Base-by-base conservation (phyloP, 345 rosid species). In the Cardamine chenopodiifolia region DNA sequence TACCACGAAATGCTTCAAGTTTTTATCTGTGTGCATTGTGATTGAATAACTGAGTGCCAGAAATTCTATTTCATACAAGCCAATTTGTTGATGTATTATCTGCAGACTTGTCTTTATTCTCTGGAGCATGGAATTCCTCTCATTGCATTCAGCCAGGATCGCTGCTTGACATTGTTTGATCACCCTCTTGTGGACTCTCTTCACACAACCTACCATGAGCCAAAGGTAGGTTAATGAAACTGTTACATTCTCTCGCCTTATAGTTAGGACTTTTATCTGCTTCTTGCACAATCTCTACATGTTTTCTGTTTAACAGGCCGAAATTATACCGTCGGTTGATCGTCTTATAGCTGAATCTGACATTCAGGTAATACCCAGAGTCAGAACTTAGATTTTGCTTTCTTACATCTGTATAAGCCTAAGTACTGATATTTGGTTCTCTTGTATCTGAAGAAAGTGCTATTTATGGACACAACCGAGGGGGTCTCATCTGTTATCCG, bases 61-160 rank as follows among this genome's bases (percentile, higher is more conserved):
- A n/a, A 19, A 8, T 18, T 37, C 13, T 23, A 6, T 57, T 47
- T 37, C 8, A 7, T 28, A 37, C 29, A 28, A 28, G 14, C 17
- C 13, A 23, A 39, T 15, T 49, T 68, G 29, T 23, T 54, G 59
- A 8, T 66, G n/a, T 60, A 10, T 53, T 4, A 50, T 55, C 54
- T 81, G 83, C 86, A 96, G 99, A 85, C 94, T 3, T 87, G 82
- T 62, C 68, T 77, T 28, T 95, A 88, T 82, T 95, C 98, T 66
- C 72, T 79, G 84, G 86, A 90, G 86, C 90, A 92, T 50, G 82
- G 83, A 72, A 80, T 92, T 83, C 99, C 98, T 73, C 88, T 95
- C n/a, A 73, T 95, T 60, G 98, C 98, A 62, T 95, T 90, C 80
- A 66, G 92, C 68, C 84, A 82, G 48, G 91, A 83, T 76, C 94